Evolutionary conservation across 257 asterid species (phyloP).

Genomic region (Catharanthus roseus): DNA sequence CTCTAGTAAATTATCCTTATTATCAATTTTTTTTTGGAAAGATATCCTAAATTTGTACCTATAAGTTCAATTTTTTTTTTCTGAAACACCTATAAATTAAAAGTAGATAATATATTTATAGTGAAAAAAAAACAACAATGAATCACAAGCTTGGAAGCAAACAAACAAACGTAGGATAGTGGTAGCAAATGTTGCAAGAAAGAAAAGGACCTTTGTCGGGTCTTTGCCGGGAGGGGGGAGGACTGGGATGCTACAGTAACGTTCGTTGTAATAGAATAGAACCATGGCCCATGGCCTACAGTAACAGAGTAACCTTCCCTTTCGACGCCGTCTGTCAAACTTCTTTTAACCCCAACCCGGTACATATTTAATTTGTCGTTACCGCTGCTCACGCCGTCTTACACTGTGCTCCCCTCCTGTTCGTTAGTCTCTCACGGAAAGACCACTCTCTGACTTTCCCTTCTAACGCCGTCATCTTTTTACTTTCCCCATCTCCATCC

Average conservation of each 20-base stretch:
- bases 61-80: too few relatives aligned
- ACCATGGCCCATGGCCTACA: not conserved
- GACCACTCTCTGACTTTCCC: not conserved
- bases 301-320: not conserved
- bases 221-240: not conserved
- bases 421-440: conserved; percentile 5
- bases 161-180: not conserved
- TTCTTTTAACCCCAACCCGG: not conserved
- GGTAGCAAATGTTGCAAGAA: not conserved
- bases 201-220: conserved; percentile 7
- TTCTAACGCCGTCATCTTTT: conserved; percentile 12
- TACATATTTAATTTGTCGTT: conserved; percentile 1
- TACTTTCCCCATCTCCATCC: not conserved
- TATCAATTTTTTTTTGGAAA: too few relatives aligned
- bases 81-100: too few relatives aligned
- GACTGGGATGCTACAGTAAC: not conserved
- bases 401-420: not conserved
- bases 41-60: too few relatives aligned
- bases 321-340: conserved; percentile 9
- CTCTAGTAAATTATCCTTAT: too few relatives aligned
- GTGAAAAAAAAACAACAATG: too few relatives aligned
- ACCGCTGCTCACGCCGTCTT: conserved; percentile 6
- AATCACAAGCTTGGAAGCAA: too few relatives aligned
- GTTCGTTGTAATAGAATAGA: not conserved
- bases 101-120: too few relatives aligned